These are phyloP conservation scores for Phytophthora sp. DNA, from an alignment of 352 stramenopile genomes.

Conservation along the genomic window DNA sequence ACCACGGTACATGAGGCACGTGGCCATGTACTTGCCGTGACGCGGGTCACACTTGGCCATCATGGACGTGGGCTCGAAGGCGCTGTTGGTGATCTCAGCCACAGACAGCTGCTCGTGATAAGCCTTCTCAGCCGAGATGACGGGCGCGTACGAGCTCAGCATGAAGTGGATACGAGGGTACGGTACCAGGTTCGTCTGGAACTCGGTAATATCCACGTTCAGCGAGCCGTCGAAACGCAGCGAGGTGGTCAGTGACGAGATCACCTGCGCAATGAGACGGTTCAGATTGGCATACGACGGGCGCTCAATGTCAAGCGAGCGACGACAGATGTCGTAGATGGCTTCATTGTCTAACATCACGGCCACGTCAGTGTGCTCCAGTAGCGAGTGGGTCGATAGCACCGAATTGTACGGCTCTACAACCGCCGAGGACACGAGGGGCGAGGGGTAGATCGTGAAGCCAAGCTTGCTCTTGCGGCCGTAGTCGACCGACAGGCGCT, in stretches of 20 bases:
- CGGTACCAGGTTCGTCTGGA: constrained; percentile 98
- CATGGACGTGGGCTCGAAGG: constrained; percentile 96
- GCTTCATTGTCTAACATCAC: constrained; percentile 97
- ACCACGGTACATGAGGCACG: constrained; percentile 12
- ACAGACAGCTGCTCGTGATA: constrained; percentile 77
- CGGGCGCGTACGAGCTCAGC: constrained; percentile 95
- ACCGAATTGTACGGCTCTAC: constrained; percentile 99
- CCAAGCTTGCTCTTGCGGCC: constrained; percentile 97
- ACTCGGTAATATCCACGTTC: constrained; percentile 98
- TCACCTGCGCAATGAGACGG: constrained; percentile 96
- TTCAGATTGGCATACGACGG: constrained; percentile 98
- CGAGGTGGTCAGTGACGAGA: constrained; percentile 96
- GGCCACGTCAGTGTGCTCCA: constrained; percentile 96
- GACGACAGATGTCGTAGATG: constrained; percentile 95
- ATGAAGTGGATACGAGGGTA: constrained; percentile 99
- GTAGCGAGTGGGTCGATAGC: constrained; percentile 94
- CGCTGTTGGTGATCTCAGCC: constrained; percentile 95
- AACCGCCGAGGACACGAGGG: constrained; percentile 95
- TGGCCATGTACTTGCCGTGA: constrained; percentile 99
- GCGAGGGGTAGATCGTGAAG: constrained; percentile 98
- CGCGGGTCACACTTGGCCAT: constrained; percentile 98
- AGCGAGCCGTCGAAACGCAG: constrained; percentile 97
- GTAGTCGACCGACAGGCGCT: constrained; percentile 97
- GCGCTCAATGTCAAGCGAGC: constrained; percentile 95
- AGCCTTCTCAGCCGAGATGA: constrained; percentile 95